Evolutionary conservation across 495 filamentous ascomycete genomes (phyloP).

Genomic region (Penicillium malachiteum): DNA sequence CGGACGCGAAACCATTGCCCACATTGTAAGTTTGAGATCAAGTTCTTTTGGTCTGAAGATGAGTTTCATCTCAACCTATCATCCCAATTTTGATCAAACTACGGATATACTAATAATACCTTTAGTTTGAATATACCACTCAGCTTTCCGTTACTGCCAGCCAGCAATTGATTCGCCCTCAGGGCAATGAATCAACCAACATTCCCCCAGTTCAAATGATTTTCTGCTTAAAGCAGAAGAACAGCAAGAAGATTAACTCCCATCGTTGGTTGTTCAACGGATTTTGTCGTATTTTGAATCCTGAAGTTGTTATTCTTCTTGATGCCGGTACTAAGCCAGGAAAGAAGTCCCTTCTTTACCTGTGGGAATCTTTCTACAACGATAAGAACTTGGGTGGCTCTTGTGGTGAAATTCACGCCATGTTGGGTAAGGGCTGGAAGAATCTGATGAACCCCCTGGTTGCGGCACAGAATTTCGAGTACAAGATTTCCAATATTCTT

Average conservation of each 20-base stretch:
- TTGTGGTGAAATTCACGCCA: conserved; percentile 98
- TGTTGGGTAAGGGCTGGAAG: conserved; percentile 86
- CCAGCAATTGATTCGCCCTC: conserved; percentile 91
- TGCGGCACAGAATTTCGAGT: conserved; percentile 97
- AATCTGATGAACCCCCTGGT: conserved; percentile 93
- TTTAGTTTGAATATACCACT: conserved; percentile 93
- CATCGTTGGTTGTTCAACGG: conserved; percentile 98
- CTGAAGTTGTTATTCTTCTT: conserved; percentile 92
- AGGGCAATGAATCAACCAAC: conserved; percentile 75
- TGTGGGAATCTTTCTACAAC: conserved; percentile 99
- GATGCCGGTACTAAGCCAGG: conserved; percentile 97
- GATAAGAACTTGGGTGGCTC: conserved; percentile 96
- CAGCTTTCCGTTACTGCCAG: conserved; percentile 95
- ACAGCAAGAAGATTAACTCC: conserved; percentile 99
- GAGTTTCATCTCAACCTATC: not conserved
- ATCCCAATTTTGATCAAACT: too few relatives aligned
- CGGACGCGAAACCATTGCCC: conserved; percentile 90
- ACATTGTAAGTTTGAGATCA: conserved; percentile 59
- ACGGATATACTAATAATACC: not conserved
- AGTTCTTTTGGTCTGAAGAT: not conserved
- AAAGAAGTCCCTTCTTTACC: conserved; percentile 80
- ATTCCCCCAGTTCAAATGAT: conserved; percentile 97
- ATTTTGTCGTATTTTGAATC: conserved; percentile 93
- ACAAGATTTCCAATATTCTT: conserved; percentile 98
- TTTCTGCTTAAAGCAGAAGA: conserved; percentile 97